Evolutionary conservation across 1,284 basidiomycete species (phyloP), one percentile per base, ranked within the genome.

Genomic region (Puccinia polysora): DNA sequence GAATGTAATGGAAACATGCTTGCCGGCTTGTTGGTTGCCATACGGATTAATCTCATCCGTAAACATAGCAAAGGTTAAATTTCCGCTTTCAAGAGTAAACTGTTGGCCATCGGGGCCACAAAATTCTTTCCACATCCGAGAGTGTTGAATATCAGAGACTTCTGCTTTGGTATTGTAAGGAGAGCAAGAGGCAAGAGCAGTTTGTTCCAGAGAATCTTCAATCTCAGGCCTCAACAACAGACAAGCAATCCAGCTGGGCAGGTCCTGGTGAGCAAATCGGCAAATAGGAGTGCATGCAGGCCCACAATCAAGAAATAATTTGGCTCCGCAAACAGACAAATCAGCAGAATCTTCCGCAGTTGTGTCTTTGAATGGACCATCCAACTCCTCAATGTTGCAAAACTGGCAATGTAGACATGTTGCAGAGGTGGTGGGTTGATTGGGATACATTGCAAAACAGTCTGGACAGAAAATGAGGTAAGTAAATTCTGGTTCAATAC

Each of bases 391-490:
- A 28, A 28, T 20, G 23, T 53, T 25, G 25, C 23, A 5, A 15
- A 53, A 25, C 32, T 25, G n/a, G 15, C 15, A n/a, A 30, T 55
- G 52, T 14, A 55, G 20, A 40, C 56, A 59, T 40, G 3, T 15
- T 12, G 30, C n/a, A 4, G 40, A 25, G 15, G 59, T 23, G 10
- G 23, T 47, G n/a, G 4, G 7, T 18, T 59, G 2, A 47, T 30
- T 28, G 10, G 59, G 59, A 30, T 63, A 63, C 59, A 63, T 63
- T 2, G 59, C 59, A n/a, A 63, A 63, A 25, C 59, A 63, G n/a
- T 38, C 14, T 15, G 59, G 59, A 30, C 59, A 63, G 28, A 38
- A 63, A 10, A 63, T 25, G 6, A 45, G 25, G 2, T 23, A 20
- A n/a, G 8, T 32, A 1, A 63, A 34, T 25, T 47, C 59, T 28